Percentiles rank a stretch among this genome's conserved stretches.
Conservation (phyloP, 768 basidiomycete genomes). For the Inosperma sp. region DNA sequence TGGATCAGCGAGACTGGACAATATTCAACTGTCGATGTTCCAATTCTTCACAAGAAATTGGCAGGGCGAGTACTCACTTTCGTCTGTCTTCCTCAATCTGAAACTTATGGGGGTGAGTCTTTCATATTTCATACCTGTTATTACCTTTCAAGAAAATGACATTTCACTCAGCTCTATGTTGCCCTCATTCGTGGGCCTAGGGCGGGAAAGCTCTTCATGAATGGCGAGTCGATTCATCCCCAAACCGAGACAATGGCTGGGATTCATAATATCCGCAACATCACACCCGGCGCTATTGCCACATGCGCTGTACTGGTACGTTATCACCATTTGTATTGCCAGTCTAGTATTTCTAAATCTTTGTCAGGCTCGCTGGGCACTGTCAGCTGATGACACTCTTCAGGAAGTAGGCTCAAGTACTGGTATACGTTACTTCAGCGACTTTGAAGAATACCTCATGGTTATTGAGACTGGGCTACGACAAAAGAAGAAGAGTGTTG, state of each 20-base stretch:
- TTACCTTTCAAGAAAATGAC: constrained; percentile 3
- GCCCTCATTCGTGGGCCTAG: constrained; percentile 6
- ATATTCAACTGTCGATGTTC: constrained; percentile 6
- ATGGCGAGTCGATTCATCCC: constrained; percentile 4
- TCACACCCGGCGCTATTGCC: too few relatives aligned
- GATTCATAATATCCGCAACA: constrained; percentile 5
- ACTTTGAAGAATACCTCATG: constrained; percentile 9
- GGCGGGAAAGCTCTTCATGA: constrained; percentile 6
- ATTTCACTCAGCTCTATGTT: constrained; percentile 7
- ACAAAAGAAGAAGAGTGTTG: constrained; percentile 4
- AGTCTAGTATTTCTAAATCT: neutral
- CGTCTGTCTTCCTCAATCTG: constrained; percentile 13
- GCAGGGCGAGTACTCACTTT: constrained; percentile 6
- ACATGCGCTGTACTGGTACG: constrained; percentile 7
- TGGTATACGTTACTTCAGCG: constrained; percentile 6
- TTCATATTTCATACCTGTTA: constrained; percentile 1
- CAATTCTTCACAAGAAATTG: constrained; percentile 16
- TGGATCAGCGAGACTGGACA: constrained; percentile 1
- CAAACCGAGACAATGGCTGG: constrained; percentile 1
- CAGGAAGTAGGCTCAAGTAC: constrained; percentile 8
- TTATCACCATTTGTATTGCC: constrained; percentile 2
- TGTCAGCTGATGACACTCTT: constrained; percentile 10
- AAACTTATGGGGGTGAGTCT: constrained; percentile 15
- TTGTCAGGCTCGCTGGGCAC: constrained; percentile 10
- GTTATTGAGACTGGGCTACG: constrained; percentile 5